These are phyloP conservation scores for Penicillium sclerotigenum DNA, from an alignment of 2,329 filamentous ascomycete species.

Conservation along the genomic window DNA sequence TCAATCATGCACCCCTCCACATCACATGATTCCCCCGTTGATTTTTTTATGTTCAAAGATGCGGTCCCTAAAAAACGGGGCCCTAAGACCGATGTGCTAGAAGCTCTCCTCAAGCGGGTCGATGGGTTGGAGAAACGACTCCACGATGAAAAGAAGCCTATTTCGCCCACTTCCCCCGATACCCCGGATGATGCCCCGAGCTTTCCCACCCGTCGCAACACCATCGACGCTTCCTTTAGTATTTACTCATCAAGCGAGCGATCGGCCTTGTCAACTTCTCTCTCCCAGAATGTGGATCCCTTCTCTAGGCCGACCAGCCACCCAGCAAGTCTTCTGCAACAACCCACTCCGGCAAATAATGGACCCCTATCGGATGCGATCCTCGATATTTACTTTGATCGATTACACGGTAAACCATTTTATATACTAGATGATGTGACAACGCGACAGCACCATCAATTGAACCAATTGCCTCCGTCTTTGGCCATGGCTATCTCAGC, in stretches of 20 bases:
- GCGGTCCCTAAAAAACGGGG: conserved; percentile 86
- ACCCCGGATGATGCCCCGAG: conserved; percentile 18
- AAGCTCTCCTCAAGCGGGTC: conserved; percentile 78
- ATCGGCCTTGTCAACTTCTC: conserved; percentile 11
- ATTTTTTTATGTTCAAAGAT: conserved; percentile 48
- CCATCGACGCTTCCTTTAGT: conserved; percentile 19
- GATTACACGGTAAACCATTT: conserved; percentile 78
- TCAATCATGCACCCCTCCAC: conserved; percentile 26
- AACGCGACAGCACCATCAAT: conserved; percentile 67
- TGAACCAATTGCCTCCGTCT: conserved; percentile 59
- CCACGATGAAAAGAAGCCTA: conserved; percentile 60
- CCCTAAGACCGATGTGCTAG: conserved; percentile 84
- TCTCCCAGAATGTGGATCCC: conserved; percentile 16
- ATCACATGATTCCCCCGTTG: conserved; percentile 34
- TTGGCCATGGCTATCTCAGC: conserved; percentile 55
- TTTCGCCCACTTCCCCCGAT: conserved; percentile 44
- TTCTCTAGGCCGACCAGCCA: conserved; percentile 16
- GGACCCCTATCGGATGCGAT: conserved; percentile 58
- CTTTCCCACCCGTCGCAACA: conserved; percentile 18
- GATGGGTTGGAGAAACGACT: conserved; percentile 79
- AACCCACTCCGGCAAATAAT: conserved; percentile 18
- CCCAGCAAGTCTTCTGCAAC: conserved; percentile 10
- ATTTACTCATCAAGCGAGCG: conserved; percentile 15
- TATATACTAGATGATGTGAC: conserved; percentile 75
- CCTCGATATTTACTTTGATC: conserved; percentile 74